These are phyloP conservation scores for Monilinia fructicola DNA, from an alignment of 2,329 filamentous ascomycete species.

Conservation along the genomic window DNA sequence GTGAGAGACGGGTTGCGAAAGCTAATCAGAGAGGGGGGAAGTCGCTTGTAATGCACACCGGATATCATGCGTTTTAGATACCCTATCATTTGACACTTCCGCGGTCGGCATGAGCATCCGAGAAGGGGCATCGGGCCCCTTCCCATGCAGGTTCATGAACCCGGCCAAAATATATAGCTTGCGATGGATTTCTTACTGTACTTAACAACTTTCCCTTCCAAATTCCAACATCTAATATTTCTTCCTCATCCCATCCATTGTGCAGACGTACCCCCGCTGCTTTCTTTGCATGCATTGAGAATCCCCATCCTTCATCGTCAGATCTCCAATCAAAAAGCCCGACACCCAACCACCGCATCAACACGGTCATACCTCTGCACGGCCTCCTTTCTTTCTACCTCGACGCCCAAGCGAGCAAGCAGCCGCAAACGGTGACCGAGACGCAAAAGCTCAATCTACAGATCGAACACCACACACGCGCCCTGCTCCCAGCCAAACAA, in stretches of 20 bases:
- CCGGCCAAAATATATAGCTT: not conserved
- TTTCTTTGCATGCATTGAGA: not conserved
- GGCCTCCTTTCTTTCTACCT: too few relatives aligned
- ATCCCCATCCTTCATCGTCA: not conserved
- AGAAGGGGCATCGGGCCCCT: not conserved
- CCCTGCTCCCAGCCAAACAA: too few relatives aligned
- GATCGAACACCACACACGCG: too few relatives aligned
- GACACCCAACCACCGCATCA: too few relatives aligned
- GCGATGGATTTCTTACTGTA: not conserved
- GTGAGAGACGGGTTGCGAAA: conserved; percentile 17
- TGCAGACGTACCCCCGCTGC: not conserved
- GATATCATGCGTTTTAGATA: conserved; percentile 4
- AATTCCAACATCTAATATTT: not conserved
- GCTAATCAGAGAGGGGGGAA: conserved; percentile 14
- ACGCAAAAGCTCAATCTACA: too few relatives aligned
- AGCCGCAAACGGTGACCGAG: too few relatives aligned
- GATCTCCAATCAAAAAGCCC: not conserved
- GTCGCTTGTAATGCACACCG: conserved; percentile 11
- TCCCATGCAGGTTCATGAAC: not conserved
- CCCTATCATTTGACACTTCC: not conserved
- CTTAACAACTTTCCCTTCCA: not conserved
- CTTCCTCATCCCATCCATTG: not conserved
- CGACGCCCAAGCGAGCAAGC: too few relatives aligned
- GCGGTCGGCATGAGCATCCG: not conserved
- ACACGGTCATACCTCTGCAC: too few relatives aligned